A percentile compares a stretch with the other conserved stretches of the same genome.
These are phyloP conservation scores for Zanthoxylum bungeanum DNA, from an alignment of 345 rosid genomes.

Conservation along the genomic window DNA sequence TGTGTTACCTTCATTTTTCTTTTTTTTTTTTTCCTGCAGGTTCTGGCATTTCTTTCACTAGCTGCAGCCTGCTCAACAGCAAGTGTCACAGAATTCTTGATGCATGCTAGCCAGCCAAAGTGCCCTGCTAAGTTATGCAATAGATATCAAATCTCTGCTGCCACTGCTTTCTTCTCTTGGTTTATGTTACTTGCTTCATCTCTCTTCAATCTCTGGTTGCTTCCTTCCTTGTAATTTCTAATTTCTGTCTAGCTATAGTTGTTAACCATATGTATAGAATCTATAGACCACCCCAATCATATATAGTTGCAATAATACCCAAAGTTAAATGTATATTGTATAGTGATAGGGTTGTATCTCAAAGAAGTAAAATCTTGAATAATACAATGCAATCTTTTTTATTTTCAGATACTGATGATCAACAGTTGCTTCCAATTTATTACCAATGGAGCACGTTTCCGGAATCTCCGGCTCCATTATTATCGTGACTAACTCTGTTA, in stretches of 20 bases:
- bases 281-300: too few relatives aligned
- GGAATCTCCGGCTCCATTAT: neutral
- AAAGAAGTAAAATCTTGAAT: neutral
- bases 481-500: neutral
- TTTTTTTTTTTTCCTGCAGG: slow-evolving; percentile 25
- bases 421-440: neutral
- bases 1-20: too few relatives aligned
- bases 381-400: neutral
- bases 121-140: slow-evolving; percentile 41
- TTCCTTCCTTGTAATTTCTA: slow-evolving; percentile 39
- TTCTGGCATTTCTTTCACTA: slow-evolving; percentile 48
- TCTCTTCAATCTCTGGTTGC: slow-evolving; percentile 61
- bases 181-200: slow-evolving; percentile 48
- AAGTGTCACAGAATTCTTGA: slow-evolving; percentile 42
- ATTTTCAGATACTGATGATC: neutral
- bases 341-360: neutral
- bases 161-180: slow-evolving; percentile 64
- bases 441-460: neutral
- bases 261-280: too few relatives aligned
- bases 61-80: slow-evolving; percentile 62
- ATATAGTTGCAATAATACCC: neutral
- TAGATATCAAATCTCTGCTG: slow-evolving; percentile 60
- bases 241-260: neutral
- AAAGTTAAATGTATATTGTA: neutral
- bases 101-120: slow-evolving; percentile 18